Base-by-base conservation (phyloP, 2,329 filamentous ascomycete species). In the Meredithiella fracta region DNA sequence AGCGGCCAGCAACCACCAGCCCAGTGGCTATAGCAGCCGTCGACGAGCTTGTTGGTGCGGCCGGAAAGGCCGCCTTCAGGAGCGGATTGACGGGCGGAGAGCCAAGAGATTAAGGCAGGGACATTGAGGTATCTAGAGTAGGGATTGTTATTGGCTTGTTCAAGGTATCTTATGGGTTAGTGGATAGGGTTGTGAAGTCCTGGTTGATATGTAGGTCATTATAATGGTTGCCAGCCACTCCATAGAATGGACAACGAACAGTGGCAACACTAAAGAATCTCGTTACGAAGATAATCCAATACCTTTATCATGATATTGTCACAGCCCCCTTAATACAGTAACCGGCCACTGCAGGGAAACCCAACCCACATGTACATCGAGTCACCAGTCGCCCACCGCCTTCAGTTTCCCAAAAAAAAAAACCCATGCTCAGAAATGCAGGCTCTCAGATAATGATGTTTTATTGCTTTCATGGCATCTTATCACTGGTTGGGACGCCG, bases 11-110 rank as follows among this genome's bases (percentile, higher is more conserved):
- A 97, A 55, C 85, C 86, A 55, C 92, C 92, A 34, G 95, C 85
- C 92, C 92, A 98, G 69, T 96, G 91, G 66, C 87, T 94, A 72
- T 98, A 98, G 71, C 92, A 98, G 49, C 91, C 92, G 68, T 98
- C 92, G 31, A 97, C 92, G 31, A 98, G 77, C 71, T 98, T 98
- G 74, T 97, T 97, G 26, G 91, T 95, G 62, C 92, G 84, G 59
- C 92, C 92, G 42, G 87, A 85, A 65, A 95, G 90, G 37, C 92
- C 92, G 61, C 90, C 90, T 67, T 97, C 92, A 2, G 91, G 92
- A 29, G 82, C 81, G 67, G 91, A 86, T 68, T 98, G 92, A 59
- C 89, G 83, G 47, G 86, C 82, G 6, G 88, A 91, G 40, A 98
- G 78, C 89, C 92, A 98, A 59, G 83, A 81, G 51, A 92, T 76